Base-by-base conservation (phyloP, 441 rosid species). In the Arabidopsis hybrid region DNA sequence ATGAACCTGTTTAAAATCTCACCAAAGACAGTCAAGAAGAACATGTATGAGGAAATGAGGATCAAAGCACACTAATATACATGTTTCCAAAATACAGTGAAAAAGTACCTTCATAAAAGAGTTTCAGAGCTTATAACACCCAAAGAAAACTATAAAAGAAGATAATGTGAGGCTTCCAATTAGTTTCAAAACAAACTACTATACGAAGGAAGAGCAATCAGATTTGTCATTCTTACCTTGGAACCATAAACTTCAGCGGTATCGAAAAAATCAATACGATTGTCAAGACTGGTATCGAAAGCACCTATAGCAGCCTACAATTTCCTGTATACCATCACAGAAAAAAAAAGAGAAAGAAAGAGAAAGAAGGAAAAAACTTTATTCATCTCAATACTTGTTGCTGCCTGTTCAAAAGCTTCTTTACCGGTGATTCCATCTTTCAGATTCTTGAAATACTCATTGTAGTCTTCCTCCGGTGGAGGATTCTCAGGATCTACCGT, bases 201-300 rank as follows among this genome's bases (percentile, higher is more conserved):
- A 16, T 1, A 43, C 2, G 13, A 34, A 43, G 2, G 13, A 34
- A 67, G 46, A 77, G 39, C 6, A 38, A 57, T 2, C 11, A 65
- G 14, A n/a, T 59, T 73, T 31, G n/a, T n/a, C n/a, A n/a, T n/a
- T n/a, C n/a, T 81, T 79, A 91, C 98, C 87, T 69, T 81, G 21
- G 96, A 88, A 60, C 99, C 99, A 74, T 95, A 95, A 73, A 92
- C 91, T 85, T 92, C 98, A 11, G 99, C 99, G 0, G 99, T 90
- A 72, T 95, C 99, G 35, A 92, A 76, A 81, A 95, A 86, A 6
- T 95, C 90, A 51, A 95, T 86, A 55, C 98, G 92, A 29, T 77
- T 61, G 69, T 89, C 98, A 60, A 91, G 55, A 76, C 99, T 85
- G 50, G 77, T 17, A 69, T 92, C 80, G 34, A 95, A 95, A 74